These are phyloP conservation scores for Glebionis coronaria DNA, from an alignment of 129 eudicot genomes.

Conservation along the genomic window DNA sequence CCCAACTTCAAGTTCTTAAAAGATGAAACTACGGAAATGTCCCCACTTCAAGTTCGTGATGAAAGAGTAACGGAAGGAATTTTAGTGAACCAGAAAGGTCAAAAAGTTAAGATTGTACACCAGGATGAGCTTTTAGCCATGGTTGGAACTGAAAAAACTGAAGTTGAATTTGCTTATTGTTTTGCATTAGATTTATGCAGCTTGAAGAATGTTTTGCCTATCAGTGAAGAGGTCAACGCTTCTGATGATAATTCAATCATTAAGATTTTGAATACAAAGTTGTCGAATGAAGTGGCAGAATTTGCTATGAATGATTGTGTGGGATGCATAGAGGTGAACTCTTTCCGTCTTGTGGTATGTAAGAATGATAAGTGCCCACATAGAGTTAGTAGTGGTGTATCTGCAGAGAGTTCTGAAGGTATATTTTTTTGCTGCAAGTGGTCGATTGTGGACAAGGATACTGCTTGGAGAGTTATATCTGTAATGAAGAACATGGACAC, in stretches of 20 bases:
- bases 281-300: constrained; percentile 35
- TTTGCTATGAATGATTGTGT: constrained; percentile 26
- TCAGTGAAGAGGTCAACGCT: background rate
- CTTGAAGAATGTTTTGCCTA: constrained; percentile 12
- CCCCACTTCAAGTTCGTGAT: constrained; percentile 49
- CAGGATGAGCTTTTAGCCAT: constrained; percentile 54
- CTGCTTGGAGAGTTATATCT: constrained; percentile 65
- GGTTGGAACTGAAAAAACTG: constrained; percentile 38
- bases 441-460: constrained; percentile 47
- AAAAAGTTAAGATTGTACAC: constrained; percentile 48
- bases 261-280: constrained; percentile 25
- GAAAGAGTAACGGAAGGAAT: constrained; percentile 67
- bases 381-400: constrained; percentile 29
- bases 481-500: constrained; percentile 37
- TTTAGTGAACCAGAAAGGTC: constrained; percentile 36
- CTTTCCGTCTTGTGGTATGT: constrained; percentile 45
- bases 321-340: constrained; percentile 44
- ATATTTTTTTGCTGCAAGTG: constrained; percentile 55
- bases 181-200: constrained; percentile 23
- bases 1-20: constrained; percentile 74
- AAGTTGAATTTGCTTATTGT: constrained; percentile 56
- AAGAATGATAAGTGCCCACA: constrained; percentile 42
- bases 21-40: constrained; percentile 18
- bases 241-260: constrained; percentile 29
- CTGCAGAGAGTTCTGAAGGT: constrained; percentile 7